phyloP scores from a whole-genome alignment of 768 basidiomycete genomes.

The Pisolithus albus region DNA sequence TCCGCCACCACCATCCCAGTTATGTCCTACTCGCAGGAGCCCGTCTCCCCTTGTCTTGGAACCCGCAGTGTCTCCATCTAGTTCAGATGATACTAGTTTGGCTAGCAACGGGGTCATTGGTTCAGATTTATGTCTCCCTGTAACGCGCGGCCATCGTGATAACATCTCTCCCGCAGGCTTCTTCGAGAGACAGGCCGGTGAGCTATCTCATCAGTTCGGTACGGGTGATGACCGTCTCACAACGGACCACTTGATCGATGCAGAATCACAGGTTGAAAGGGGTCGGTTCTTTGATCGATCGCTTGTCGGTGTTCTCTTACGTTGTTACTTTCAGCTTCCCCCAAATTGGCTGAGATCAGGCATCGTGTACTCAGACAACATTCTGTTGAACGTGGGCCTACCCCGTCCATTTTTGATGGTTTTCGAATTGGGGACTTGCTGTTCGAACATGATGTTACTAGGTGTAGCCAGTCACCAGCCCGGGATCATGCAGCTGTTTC shows the following conservation, averaged over 20 bases:
- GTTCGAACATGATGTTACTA: too few relatives aligned
- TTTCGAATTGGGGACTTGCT: too few relatives aligned
- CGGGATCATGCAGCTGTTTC: too few relatives aligned
- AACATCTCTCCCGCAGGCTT: too few relatives aligned
- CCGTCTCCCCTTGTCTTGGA: slow-evolving; percentile 21
- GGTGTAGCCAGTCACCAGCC: too few relatives aligned
- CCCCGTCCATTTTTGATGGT: too few relatives aligned
- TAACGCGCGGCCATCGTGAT: too few relatives aligned
- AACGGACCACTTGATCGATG: not conserved
- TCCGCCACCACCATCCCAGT: slow-evolving; percentile 8
- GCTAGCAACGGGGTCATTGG: slow-evolving; percentile 9
- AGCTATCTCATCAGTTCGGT: not conserved
- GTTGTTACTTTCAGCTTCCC: not conserved
- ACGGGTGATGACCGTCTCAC: not conserved
- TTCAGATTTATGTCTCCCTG: too few relatives aligned
- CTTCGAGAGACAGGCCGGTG: too few relatives aligned
- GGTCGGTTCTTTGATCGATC: not conserved
- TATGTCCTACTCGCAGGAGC: slow-evolving; percentile 13
- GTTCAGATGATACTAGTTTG: slow-evolving; percentile 10
- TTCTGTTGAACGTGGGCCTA: too few relatives aligned
- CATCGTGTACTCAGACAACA: slow-evolving; percentile 18
- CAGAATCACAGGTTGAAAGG: not conserved
- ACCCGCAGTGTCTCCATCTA: slow-evolving; percentile 10
- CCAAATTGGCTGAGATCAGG: slow-evolving; percentile 3
- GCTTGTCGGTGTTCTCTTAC: not conserved